Evolutionary conservation across 768 basidiomycete species (phyloP).

Genomic region (Pilatotrama ljubarskyi): DNA sequence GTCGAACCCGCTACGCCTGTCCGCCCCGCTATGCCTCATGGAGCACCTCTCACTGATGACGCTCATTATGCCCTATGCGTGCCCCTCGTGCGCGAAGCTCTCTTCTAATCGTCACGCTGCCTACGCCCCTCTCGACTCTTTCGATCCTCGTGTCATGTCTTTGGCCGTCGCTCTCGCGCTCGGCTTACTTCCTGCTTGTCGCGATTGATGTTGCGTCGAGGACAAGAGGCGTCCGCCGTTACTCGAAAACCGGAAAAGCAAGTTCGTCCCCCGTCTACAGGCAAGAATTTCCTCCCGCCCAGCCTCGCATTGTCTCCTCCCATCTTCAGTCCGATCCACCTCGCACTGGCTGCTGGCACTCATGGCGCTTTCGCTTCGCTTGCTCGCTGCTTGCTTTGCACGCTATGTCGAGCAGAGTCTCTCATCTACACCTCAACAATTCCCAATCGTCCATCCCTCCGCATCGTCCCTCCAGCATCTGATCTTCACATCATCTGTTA

Average conservation of each 20-base stretch:
- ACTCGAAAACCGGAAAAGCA: slow-evolving; percentile 6
- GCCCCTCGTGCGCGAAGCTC: slow-evolving; percentile 7
- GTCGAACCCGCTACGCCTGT: not conserved
- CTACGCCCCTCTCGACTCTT: not conserved
- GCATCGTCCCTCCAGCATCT: not conserved
- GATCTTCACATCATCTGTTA: slow-evolving; percentile 21
- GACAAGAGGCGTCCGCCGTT: not conserved
- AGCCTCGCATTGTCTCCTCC: not conserved
- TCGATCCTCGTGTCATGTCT: not conserved
- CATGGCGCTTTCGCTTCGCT: not conserved
- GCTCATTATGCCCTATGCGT: slow-evolving; percentile 24
- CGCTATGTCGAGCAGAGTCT: not conserved
- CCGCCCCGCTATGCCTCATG: slow-evolving; percentile 18
- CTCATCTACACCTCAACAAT: not conserved
- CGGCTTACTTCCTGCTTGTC: not conserved
- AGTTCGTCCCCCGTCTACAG: not conserved
- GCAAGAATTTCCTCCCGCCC: not conserved
- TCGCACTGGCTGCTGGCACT: slow-evolving; percentile 2
- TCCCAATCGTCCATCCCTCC: not conserved
- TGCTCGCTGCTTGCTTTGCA: slow-evolving; percentile 2
- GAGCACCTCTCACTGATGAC: slow-evolving; percentile 21
- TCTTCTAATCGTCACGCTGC: slow-evolving; percentile 4
- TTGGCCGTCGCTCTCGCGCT: not conserved
- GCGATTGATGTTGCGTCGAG: not conserved
- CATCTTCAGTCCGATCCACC: not conserved